These are phyloP conservation scores for Fusarium transvaalense DNA, from an alignment of 2,329 filamentous ascomycete species.

Conservation along the genomic window DNA sequence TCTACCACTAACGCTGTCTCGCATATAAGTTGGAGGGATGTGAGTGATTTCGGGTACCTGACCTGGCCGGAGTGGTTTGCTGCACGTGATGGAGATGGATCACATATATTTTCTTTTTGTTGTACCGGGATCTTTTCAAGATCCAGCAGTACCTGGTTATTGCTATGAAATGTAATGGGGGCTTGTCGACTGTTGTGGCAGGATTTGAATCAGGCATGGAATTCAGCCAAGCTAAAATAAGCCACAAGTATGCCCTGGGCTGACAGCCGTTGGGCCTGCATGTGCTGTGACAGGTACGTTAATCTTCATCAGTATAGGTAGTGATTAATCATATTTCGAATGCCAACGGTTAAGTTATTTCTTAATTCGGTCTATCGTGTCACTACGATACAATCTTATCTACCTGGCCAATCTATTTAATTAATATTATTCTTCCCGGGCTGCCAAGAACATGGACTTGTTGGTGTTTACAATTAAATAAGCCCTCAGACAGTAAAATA, in stretches of 20 bases:
- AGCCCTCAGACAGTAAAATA: background rate
- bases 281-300: no score
- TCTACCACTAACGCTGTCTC: slow-evolving; percentile 8
- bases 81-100: background rate
- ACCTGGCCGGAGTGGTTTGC: background rate
- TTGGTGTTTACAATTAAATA: background rate
- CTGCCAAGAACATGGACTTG: no score
- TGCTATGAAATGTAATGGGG: no score
- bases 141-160: no score
- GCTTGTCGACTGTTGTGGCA: no score
- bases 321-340: background rate
- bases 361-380: background rate
- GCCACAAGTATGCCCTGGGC: background rate
- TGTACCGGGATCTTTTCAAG: background rate
- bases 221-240: background rate
- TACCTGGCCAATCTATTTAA: no score
- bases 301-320: no score
- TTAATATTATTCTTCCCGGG: no score
- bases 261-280: background rate
- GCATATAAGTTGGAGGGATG: background rate
- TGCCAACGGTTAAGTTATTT: background rate
- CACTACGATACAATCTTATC: background rate
- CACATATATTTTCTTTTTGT: background rate
- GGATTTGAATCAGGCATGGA: background rate
- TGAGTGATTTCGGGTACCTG: slow-evolving; percentile 12